A percentile compares a stretch with the other conserved stretches of the same genome.
These are phyloP conservation scores for Fusarium liriodendri DNA, from an alignment of 2,329 filamentous ascomycete genomes.

Conservation along the genomic window DNA sequence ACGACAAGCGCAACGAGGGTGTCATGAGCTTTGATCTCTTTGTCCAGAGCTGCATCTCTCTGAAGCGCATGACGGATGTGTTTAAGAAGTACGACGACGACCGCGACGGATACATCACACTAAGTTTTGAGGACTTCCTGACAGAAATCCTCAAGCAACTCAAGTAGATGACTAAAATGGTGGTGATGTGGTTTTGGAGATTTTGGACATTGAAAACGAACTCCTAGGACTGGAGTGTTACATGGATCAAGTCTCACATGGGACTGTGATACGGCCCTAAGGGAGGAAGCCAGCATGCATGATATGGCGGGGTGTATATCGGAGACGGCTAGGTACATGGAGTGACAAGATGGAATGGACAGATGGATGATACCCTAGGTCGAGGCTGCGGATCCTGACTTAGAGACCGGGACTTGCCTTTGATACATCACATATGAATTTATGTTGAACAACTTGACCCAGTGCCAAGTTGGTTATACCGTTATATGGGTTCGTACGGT, in stretches of 20 bases:
- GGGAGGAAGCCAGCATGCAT: conserved; percentile 9
- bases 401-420: conserved; percentile 40
- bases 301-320: conserved; percentile 14
- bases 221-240: neutral
- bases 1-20: conserved; percentile 80
- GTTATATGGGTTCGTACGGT: neutral
- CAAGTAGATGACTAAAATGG: conserved; percentile 51
- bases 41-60: conserved; percentile 94
- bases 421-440: conserved; percentile 30
- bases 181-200: neutral
- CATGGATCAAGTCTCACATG: neutral
- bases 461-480: neutral
- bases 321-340: neutral
- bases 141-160: conserved; percentile 74
- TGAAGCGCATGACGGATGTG: conserved; percentile 99
- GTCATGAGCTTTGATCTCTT: conserved; percentile 94
- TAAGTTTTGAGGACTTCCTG: conserved; percentile 85
- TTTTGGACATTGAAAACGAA: neutral
- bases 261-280: conserved; percentile 9
- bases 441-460: conserved; percentile 6
- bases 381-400: conserved; percentile 39
- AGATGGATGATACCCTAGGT: conserved; percentile 46
- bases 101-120: conserved; percentile 89
- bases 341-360: conserved; percentile 25
- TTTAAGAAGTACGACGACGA: conserved; percentile 99